Evolutionary conservation across 257 asterid species (phyloP).

Genomic region (Plantago major): DNA sequence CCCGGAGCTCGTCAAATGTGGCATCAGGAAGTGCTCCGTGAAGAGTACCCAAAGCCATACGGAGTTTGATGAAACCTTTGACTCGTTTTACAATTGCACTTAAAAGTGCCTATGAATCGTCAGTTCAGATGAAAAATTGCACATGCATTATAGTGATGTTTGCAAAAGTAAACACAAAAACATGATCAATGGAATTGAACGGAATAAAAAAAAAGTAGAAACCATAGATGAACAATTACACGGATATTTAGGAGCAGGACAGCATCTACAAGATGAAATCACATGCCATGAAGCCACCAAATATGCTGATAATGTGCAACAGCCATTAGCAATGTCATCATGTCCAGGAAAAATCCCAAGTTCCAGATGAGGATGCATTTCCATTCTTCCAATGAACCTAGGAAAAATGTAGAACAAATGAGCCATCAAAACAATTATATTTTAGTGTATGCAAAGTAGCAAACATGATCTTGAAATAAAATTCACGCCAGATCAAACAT

Average conservation of each 20-base stretch:
- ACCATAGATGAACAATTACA: slow-evolving; percentile 42
- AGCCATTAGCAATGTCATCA: slow-evolving; percentile 90
- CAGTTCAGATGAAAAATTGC: slow-evolving; percentile 2
- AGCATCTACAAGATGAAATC: slow-evolving; percentile 88
- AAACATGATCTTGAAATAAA: background rate
- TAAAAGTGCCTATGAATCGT: slow-evolving; percentile 61
- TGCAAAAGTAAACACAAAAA: slow-evolving; percentile 13
- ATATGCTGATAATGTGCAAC: slow-evolving; percentile 81
- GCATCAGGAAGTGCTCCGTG: slow-evolving; percentile 97
- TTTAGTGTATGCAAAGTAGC: background rate
- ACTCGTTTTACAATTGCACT: slow-evolving; percentile 76
- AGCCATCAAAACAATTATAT: background rate
- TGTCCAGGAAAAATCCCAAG: slow-evolving; percentile 82
- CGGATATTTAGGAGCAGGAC: slow-evolving; percentile 85
- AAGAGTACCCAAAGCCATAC: slow-evolving; percentile 79
- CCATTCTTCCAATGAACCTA: slow-evolving; percentile 88
- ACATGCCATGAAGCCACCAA: slow-evolving; percentile 99
- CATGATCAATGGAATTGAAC: slow-evolving; percentile 15
- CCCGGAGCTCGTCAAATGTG: slow-evolving; percentile 68
- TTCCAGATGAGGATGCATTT: slow-evolving; percentile 76
- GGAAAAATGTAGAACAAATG: slow-evolving; percentile 5
- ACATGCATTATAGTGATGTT: slow-evolving; percentile 12
- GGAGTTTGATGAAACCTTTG: slow-evolving; percentile 73
- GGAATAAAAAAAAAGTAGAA: slow-evolving; percentile 10
- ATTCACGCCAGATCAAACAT: too few species aligned